A percentile compares a stretch with the other conserved stretches of the same genome.
phyloP scores from a whole-genome alignment of 345 rosid genomes.

The Gossypium bickii region DNA sequence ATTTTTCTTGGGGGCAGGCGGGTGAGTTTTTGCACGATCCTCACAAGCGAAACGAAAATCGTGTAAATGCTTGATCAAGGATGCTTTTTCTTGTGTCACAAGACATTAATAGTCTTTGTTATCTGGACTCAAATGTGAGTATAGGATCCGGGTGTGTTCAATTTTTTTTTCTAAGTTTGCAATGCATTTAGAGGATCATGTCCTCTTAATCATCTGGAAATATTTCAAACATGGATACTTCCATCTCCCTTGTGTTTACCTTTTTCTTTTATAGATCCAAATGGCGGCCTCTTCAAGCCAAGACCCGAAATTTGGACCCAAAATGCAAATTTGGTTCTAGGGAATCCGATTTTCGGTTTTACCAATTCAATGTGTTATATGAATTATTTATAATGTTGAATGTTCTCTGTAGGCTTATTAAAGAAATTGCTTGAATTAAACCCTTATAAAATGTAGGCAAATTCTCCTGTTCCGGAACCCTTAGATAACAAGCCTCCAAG shows the following conservation, averaged over 20 bases:
- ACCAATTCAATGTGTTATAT: neutral
- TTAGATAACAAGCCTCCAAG: conserved; percentile 35
- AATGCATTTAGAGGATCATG: too few species aligned
- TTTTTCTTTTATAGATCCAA: conserved; percentile 6
- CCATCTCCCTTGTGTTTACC: neutral
- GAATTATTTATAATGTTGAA: neutral
- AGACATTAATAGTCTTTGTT: neutral
- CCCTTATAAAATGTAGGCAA: conserved; percentile 39
- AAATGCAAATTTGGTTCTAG: neutral
- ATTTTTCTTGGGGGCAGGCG: neutral
- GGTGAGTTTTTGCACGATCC: neutral
- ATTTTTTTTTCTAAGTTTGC: too few species aligned
- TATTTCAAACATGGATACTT: too few species aligned
- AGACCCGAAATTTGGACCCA: neutral
- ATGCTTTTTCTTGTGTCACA: neutral
- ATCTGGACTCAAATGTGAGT: too few species aligned
- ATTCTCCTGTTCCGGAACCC: conserved; percentile 30
- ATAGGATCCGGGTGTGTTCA: too few species aligned
- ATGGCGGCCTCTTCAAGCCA: neutral
- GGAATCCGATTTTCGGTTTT: neutral
- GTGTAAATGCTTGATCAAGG: neutral
- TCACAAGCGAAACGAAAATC: neutral
- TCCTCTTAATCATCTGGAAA: too few species aligned
- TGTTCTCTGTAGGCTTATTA: neutral
- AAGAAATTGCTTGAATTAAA: conserved; percentile 7